Base-by-base conservation (phyloP, 345 rosid genomes). In the Acer negundo region DNA sequence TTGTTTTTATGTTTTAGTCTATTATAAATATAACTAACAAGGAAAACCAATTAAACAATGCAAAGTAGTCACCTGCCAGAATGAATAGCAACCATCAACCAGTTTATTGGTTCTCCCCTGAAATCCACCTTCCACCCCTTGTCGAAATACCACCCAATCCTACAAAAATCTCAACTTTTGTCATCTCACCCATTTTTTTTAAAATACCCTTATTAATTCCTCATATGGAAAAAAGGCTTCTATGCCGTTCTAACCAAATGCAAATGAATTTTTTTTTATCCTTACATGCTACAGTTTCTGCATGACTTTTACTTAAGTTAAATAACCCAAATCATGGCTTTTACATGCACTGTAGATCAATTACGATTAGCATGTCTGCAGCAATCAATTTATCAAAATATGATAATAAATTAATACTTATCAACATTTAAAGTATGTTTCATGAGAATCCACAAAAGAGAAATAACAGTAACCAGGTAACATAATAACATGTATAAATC, bases 21-120 rank as follows among this genome's bases (percentile, higher is more conserved):
- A 61, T 6, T 64, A 67, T 49, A 44, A 62, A 65, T 23, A 22
- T 59, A 49, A 64, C 62, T 31, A 26, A 16, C 7, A 78, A 70
- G 24, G 74, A 75, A 74, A 3, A 69, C 38, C 10, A 82, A 75
- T 11, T 70, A 42, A 58, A 35, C 44, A 15, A 72, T 23, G 42
- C 5, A 81, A 81, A 75, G 63, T 67, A 66, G 58, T 83, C 68
- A 96, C 99, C 99, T 94, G 99, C 99, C 99, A 96, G 82, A 94
- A 96, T 51, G 97, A 94, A 89, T 96, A 96, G 77, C 99, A 94
- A 78, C 99, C 98, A 80, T 96, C 99, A 67, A 96, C 97, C 80
- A 96, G 85, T 80, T 96, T 96, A 84, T 96, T 96, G n/a, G 90
- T 85, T 90, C 98, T 87, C 77, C 99, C 99, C 85, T 96, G 99